These are phyloP conservation scores for Boletus semigastroideus DNA, from an alignment of 1,284 basidiomycete genomes.

Conservation along the genomic window DNA sequence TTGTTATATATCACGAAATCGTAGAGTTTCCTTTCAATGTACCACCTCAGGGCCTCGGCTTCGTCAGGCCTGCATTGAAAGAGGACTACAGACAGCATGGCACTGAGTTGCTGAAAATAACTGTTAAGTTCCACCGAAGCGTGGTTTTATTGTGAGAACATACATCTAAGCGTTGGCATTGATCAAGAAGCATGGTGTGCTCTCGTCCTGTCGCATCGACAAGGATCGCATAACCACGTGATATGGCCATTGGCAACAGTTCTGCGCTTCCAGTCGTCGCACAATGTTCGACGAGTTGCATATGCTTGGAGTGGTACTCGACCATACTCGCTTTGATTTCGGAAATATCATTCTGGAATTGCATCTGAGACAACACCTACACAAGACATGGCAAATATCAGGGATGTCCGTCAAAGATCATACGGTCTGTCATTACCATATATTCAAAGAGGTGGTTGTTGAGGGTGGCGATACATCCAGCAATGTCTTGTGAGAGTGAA, in stretches of 20 bases:
- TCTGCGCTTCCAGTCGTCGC: not conserved
- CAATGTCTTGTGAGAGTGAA: slow-evolving; percentile 2
- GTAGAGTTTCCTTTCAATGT: slow-evolving; percentile 1
- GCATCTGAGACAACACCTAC: slow-evolving; percentile 1
- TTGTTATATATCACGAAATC: slow-evolving; percentile 2
- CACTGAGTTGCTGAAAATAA: not conserved
- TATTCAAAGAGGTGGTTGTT: slow-evolving; percentile 2
- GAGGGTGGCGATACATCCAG: not conserved
- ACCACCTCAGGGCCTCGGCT: slow-evolving; percentile 2
- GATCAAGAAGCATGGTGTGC: not conserved
- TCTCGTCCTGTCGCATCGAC: slow-evolving; percentile 6
- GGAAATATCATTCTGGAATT: not conserved
- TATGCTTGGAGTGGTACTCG: not conserved
- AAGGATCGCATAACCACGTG: not conserved
- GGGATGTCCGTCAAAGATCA: not conserved
- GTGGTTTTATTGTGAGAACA: not conserved
- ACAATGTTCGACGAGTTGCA: not conserved
- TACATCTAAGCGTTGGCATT: slow-evolving; percentile 2
- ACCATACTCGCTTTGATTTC: not conserved
- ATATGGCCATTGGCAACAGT: not conserved
- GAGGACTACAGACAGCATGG: not conserved
- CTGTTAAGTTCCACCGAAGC: not conserved
- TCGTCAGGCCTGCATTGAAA: not conserved
- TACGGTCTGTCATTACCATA: not conserved
- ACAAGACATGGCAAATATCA: not conserved